phyloP scores from a whole-genome alignment of 2,329 filamentous ascomycete genomes.

The Dactylellina cionopaga region DNA sequence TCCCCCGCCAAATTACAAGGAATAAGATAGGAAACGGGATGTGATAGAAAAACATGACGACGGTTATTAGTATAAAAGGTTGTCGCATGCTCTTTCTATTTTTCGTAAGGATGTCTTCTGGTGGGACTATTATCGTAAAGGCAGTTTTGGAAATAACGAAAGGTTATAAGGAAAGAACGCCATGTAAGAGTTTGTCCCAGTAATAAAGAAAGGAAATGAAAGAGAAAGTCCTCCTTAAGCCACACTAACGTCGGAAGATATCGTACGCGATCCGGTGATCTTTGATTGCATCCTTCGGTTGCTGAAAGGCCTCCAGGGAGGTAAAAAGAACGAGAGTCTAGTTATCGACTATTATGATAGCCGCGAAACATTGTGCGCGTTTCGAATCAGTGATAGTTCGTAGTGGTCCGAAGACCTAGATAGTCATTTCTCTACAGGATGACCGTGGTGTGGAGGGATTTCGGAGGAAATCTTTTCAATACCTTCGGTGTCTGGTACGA shows the following conservation, averaged over 20 bases:
- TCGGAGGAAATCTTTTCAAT: conserved; percentile 55
- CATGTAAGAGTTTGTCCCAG: conserved; percentile 29
- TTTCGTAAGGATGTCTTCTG: neutral
- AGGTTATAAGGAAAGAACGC: conserved; percentile 32
- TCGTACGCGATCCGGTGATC: neutral
- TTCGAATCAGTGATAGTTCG: conserved; percentile 52
- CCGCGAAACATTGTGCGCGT: conserved; percentile 52
- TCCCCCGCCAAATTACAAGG: conserved; percentile 40
- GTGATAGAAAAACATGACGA: neutral
- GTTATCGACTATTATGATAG: conserved; percentile 47
- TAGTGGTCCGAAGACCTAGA: conserved; percentile 53
- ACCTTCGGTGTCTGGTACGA: conserved; percentile 61
- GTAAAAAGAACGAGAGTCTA: conserved; percentile 28
- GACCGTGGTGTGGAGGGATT: conserved; percentile 47
- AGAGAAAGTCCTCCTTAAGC: conserved; percentile 6
- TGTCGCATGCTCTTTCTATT: neutral
- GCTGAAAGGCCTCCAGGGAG: neutral
- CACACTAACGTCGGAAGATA: conserved; percentile 1
- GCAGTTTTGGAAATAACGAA: conserved; percentile 27
- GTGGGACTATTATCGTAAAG: conserved; percentile 29
- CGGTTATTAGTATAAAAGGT: neutral
- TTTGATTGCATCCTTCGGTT: neutral
- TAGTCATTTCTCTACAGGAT: conserved; percentile 53
- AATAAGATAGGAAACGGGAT: neutral
- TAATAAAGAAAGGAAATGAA: conserved; percentile 24